Percentiles rank a stretch among this genome's conserved stretches.
Evolutionary conservation across 1,139 yeast species (phyloP).

Genomic region (Protomyces gravidus): DNA sequence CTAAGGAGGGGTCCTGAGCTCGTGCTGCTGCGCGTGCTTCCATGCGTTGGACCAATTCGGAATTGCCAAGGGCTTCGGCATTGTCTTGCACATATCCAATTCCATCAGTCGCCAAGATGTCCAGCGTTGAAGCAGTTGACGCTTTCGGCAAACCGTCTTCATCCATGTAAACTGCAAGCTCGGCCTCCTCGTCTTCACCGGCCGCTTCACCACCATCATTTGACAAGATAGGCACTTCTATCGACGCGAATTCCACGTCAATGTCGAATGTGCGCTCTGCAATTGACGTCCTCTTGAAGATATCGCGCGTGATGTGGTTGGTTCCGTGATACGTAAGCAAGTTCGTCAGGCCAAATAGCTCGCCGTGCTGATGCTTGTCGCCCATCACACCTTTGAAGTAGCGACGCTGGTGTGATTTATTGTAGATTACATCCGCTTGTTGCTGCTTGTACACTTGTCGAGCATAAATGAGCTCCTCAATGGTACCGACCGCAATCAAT

Average conservation of each 20-base stretch:
- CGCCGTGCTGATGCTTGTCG: constrained; percentile 31
- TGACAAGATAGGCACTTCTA: constrained; percentile 4
- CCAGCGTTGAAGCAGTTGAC: neutral
- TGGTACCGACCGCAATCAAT: constrained; percentile 90
- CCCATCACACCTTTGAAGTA: constrained; percentile 33
- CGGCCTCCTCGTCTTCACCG: constrained; percentile 2
- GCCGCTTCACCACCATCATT: constrained; percentile 3
- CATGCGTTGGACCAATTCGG: neutral
- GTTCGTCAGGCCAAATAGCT: constrained; percentile 32
- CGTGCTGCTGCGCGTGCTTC: neutral
- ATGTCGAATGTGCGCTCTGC: constrained; percentile 13
- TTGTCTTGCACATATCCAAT: neutral
- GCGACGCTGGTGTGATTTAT: constrained; percentile 31
- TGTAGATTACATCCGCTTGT: constrained; percentile 34
- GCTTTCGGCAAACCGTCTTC: neutral
- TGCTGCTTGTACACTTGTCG: constrained; percentile 34
- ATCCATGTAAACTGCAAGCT: neutral
- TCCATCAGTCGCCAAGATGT: neutral
- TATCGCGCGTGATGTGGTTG: constrained; percentile 27
- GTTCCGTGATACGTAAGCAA: constrained; percentile 28
- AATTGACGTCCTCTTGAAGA: constrained; percentile 29
- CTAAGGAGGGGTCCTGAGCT: neutral
- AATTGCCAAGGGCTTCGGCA: neutral
- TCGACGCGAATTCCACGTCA: constrained; percentile 3
- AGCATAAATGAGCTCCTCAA: constrained; percentile 58